These are phyloP conservation scores for Prunus salicina DNA, from an alignment of 306 rosid species.

Conservation along the genomic window DNA sequence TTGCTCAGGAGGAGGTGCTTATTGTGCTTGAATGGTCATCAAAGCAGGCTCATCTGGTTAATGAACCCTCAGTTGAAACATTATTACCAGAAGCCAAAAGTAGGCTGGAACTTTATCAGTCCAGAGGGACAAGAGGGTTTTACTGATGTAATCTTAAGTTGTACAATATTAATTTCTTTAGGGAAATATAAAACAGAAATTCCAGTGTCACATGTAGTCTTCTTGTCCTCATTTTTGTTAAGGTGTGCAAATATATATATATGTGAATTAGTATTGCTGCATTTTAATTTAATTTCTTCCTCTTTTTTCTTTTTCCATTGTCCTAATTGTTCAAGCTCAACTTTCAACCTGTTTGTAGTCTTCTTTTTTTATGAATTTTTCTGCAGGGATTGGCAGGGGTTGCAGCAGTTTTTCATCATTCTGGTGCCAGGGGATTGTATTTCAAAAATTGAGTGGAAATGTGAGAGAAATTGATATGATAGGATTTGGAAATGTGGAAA, in stretches of 20 bases:
- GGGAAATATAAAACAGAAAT: not conserved
- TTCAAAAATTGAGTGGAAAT: too few relatives aligned
- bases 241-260: not conserved
- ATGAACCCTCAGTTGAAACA: conserved; percentile 31
- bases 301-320: not conserved
- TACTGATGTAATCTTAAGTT: conserved; percentile 28
- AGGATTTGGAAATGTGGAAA: not conserved
- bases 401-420: too few relatives aligned
- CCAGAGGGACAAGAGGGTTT: conserved; percentile 74
- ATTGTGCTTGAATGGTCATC: conserved; percentile 74
- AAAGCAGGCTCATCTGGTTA: conserved; percentile 47
- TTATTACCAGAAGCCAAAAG: conserved; percentile 71
- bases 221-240: not conserved
- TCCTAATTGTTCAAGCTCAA: not conserved
- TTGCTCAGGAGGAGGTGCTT: conserved; percentile 74
- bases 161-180: conserved; percentile 1
- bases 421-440: too few relatives aligned
- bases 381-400: too few relatives aligned
- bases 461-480: not conserved
- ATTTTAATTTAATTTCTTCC: not conserved
- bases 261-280: not conserved
- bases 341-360: too few relatives aligned
- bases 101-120: conserved; percentile 75
- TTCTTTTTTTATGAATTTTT: too few relatives aligned
- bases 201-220: not conserved